phyloP scores from a whole-genome alignment of 768 basidiomycete species.

The Gloeopeniophorella convolvens region DNA sequence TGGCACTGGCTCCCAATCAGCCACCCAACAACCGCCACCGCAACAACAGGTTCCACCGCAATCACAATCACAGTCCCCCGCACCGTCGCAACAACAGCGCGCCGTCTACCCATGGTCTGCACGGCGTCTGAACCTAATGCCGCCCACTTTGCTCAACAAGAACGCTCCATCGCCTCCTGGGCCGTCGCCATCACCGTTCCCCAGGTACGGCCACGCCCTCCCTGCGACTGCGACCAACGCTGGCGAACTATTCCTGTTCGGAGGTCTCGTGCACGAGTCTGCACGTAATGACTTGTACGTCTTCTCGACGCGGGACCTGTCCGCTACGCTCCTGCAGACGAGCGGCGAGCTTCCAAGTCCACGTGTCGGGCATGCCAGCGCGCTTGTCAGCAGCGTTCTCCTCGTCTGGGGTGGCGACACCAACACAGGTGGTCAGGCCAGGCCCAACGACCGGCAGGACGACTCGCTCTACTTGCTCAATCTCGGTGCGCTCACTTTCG shows the following conservation, averaged over 20 bases:
- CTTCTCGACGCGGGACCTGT: constrained; percentile 74
- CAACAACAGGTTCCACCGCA: constrained; percentile 28
- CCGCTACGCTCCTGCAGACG: constrained; percentile 79
- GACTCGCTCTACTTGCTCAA: constrained; percentile 92
- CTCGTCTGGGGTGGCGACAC: constrained; percentile 99
- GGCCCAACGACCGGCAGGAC: constrained; percentile 72
- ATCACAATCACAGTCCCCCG: constrained; percentile 22
- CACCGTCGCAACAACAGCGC: constrained; percentile 36
- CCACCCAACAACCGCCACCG: constrained; percentile 26
- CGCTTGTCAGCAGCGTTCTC: constrained; percentile 90
- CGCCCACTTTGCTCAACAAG: constrained; percentile 58
- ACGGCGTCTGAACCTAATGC: constrained; percentile 61
- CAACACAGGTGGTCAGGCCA: constrained; percentile 61
- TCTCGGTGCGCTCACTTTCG: constrained; percentile 58
- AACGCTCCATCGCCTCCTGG: constrained; percentile 55
- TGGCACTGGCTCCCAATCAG: constrained; percentile 27
- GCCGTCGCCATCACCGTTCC: constrained; percentile 85
- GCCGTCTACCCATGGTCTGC: constrained; percentile 82
- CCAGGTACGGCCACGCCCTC: constrained; percentile 92
- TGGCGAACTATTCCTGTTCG: constrained; percentile 94
- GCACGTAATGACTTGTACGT: constrained; percentile 91
- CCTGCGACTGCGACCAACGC: constrained; percentile 68
- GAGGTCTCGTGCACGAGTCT: constrained; percentile 87
- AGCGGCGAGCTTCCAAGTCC: constrained; percentile 83
- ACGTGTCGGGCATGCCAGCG: constrained; percentile 94